Percentiles rank a stretch among this genome's conserved stretches.
Conservation (phyloP, 2,329 filamentous ascomycete genomes). For the Fusarium nygamai region DNA sequence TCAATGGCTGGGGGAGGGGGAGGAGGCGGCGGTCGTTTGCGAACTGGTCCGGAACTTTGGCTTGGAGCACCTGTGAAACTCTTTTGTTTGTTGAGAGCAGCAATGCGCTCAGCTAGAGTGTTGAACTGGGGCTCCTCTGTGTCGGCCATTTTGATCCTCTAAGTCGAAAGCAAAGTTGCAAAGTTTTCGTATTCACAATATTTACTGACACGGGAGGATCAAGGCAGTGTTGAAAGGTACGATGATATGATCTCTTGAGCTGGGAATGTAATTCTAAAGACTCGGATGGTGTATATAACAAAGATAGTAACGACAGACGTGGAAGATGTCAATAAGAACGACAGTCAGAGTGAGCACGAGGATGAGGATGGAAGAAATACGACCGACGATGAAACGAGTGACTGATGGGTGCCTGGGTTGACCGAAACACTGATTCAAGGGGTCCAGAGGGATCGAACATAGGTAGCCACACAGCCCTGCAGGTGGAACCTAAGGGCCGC, state of each 20-base stretch:
- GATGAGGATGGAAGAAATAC: neutral
- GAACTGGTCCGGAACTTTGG: conserved; percentile 53
- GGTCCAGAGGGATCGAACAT: conserved; percentile 18
- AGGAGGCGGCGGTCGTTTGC: conserved; percentile 52
- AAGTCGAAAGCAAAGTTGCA: neutral
- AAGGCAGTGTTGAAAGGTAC: neutral
- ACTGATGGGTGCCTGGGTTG: conserved; percentile 16
- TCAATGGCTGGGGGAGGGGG: conserved; percentile 55
- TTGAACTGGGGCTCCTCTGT: conserved; percentile 70
- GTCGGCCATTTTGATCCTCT: conserved; percentile 61
- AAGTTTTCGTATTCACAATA: neutral
- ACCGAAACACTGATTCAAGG: conserved; percentile 34
- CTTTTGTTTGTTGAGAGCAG: conserved; percentile 70
- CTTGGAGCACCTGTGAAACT: conserved; percentile 59
- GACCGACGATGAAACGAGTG: conserved; percentile 8
- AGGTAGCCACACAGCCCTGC: conserved; percentile 44
- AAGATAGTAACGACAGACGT: conserved; percentile 16
- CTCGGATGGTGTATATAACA: neutral
- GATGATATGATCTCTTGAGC: neutral
- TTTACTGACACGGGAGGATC: neutral
- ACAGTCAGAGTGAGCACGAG: neutral
- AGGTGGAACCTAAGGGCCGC: conserved; percentile 32
- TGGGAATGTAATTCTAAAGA: neutral
- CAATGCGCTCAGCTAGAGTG: conserved; percentile 70
- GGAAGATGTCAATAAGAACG: neutral